Evolutionary conservation across 1,284 basidiomycete species (phyloP), one percentile per base, ranked within the genome.

Genomic region (Naganishia liquefaciens): DNA sequence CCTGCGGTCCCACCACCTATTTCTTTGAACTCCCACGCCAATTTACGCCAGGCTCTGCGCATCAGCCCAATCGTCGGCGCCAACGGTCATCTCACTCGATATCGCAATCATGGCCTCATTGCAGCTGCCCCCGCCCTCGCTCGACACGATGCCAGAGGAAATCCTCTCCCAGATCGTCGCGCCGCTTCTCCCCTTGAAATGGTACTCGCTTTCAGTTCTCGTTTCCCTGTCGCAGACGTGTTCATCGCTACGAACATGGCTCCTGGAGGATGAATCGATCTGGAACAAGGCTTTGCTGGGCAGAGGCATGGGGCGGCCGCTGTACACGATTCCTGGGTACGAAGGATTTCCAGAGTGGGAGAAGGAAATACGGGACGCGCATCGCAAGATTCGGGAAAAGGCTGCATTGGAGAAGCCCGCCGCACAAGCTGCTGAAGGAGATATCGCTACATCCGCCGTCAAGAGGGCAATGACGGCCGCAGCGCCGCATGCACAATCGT

Each of bases 121-220:
- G 28, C 27, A 17, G 17, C n/a, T 53, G 7, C 51, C 55, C 15
- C 39, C 49, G 6, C 63, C 63, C 6, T 65, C 63, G 2, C 49
- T 65, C 15, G 63, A 57, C 21, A 65, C 53, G 9, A 65, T 65
- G 63, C 63, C 63, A 49, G 63, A 65, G 49, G 54, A 65, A 27
- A 65, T 65, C n/a, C 47, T 65, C 17, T 43, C 37, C 17, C 63
- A 65, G 28, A 65, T 65, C n/a, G 55, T 65, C 5, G 55, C 54
- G 23, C 54, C 54, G 11, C 44, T 65, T 43, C 55, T 65, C 17
- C 63, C 63, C 3, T 27, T 65, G 44, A 65, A 65, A 60, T 65
- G 63, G 63, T 65, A 65, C 37, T 65, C 63, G 47, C 63, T 65
- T 23, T 44, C 63, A 5, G 37, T 53, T 0, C 63, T 65, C 33